Evolutionary conservation across 306 rosid genomes (phyloP), one percentile per base, ranked within the genome.

Genomic region (Casuarina cunninghamiana): DNA sequence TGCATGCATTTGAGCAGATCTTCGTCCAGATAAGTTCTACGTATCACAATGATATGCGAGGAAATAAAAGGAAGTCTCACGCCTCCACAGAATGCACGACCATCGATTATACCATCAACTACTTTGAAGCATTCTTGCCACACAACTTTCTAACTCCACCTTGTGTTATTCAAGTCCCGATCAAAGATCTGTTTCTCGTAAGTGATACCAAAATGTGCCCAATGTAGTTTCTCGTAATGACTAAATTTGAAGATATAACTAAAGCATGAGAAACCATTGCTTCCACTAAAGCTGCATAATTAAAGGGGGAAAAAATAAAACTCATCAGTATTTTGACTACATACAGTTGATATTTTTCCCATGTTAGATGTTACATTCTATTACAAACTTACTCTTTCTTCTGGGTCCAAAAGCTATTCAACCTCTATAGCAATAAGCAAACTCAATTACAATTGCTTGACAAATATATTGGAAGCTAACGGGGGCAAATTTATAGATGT

Each of bases 401-500:
- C 93, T 5, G 90, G 92, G 67, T 78, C 93, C 89, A 95, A 84
- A 79, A 95, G 96, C 73, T 78, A 90, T 82, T 95, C 98, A 78
- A 92, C 85, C 92, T 95, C 97, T 95, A 92, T 84, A 83, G 73
- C 50, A 63, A 84, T 43, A 73, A 79, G 26, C 74, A 82, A 68
- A 5, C n/a, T 32, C 38, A 26, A 21, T 50, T 9, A 77, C 17
- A 72, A 45, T 75, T 55, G 8, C 43, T 71, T n/a, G 32, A 72
- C 35, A 58, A 10, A 79, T 76, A 57, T 2, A 41, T 57, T 54
- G 21, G 12, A 26, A 49, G 62, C 58, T 53, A 10, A 60, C 19
- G 71, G 50, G 21, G 17, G 35, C 0, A 75, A 46, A 58, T 39
- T 21, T 57, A 45, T 68, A 21, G 49, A 39, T 57, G 60, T 37